Percentiles rank a stretch among this genome's conserved stretches.
Conservation (phyloP, 192 early-diverging fungal genomes). For the Gaertneriomyces semiglobifer region DNA sequence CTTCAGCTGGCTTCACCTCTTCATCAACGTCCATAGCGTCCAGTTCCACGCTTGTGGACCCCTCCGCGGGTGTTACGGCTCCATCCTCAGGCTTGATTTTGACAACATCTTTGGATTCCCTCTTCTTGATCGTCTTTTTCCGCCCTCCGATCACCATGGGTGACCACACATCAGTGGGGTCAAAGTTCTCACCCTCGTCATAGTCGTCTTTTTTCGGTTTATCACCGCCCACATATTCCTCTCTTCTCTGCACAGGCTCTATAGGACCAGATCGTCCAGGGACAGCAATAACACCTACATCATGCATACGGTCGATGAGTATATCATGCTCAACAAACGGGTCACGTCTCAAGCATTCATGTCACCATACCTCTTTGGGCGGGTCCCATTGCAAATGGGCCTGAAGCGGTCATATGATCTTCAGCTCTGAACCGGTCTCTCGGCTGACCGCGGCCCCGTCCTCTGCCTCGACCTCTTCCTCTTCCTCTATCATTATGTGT, state of each 20-base stretch:
- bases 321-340: not conserved
- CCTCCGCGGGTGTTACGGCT: no score
- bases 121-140: not conserved
- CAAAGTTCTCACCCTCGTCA: slow-evolving; percentile 9
- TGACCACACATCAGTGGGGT: slow-evolving; percentile 25
- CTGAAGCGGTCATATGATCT: slow-evolving; percentile 23
- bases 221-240: slow-evolving; percentile 11
- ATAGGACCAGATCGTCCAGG: slow-evolving; percentile 14
- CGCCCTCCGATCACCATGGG: slow-evolving; percentile 22
- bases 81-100: not conserved
- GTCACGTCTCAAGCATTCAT: not conserved
- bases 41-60: not conserved
- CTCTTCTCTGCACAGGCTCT: slow-evolving; percentile 8
- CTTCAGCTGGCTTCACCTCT: not conserved
- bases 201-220: slow-evolving; percentile 10
- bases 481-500: slow-evolving; percentile 12
- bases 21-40: not conserved
- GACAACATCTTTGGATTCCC: not conserved
- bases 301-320: not conserved
- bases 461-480: slow-evolving; percentile 37
- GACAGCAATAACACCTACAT: slow-evolving; percentile 14
- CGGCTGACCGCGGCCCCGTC: slow-evolving; percentile 46
- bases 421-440: not conserved
- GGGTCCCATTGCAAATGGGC: slow-evolving; percentile 33
- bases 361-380: slow-evolving; percentile 15